phyloP scores from a whole-genome alignment of 2,329 filamentous ascomycete genomes.

The Sporothrix sp. region DNA sequence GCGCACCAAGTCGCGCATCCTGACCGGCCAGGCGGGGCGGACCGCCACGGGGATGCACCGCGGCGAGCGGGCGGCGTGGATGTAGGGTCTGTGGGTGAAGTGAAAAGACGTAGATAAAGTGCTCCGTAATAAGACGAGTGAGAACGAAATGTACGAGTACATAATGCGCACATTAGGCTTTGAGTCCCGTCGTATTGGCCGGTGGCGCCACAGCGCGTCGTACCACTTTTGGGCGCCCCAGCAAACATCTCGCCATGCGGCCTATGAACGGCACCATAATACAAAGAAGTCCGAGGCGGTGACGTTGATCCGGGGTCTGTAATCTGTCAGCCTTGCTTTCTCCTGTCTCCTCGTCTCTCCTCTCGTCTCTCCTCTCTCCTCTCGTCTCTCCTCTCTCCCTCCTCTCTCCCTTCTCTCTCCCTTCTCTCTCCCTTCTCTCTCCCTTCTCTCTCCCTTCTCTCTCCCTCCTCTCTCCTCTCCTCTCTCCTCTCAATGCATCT shows the following conservation, averaged over 20 bases:
- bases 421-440: not conserved
- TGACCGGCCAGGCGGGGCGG: conserved; percentile 17
- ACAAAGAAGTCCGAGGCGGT: not conserved
- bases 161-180: too few relatives aligned
- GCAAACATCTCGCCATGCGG: not conserved
- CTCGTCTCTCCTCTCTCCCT: too few relatives aligned
- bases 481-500: not conserved
- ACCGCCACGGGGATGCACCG: conserved; percentile 13
- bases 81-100: not conserved
- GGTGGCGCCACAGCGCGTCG: not conserved
- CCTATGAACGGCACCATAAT: not conserved
- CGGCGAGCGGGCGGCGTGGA: conserved; percentile 15
- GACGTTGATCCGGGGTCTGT: not conserved
- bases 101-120: too few relatives aligned
- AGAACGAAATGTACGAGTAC: too few relatives aligned
- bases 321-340: too few relatives aligned
- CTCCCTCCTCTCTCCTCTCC: not conserved
- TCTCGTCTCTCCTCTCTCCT: not conserved
- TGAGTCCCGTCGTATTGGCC: not conserved
- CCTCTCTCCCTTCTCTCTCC: too few relatives aligned
- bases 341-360: not conserved
- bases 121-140: too few relatives aligned
- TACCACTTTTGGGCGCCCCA: not conserved
- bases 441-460: not conserved
- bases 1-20: conserved; percentile 22